phyloP scores from a whole-genome alignment of 176 grass and related monocot genomes.

The Ananas comosus region DNA sequence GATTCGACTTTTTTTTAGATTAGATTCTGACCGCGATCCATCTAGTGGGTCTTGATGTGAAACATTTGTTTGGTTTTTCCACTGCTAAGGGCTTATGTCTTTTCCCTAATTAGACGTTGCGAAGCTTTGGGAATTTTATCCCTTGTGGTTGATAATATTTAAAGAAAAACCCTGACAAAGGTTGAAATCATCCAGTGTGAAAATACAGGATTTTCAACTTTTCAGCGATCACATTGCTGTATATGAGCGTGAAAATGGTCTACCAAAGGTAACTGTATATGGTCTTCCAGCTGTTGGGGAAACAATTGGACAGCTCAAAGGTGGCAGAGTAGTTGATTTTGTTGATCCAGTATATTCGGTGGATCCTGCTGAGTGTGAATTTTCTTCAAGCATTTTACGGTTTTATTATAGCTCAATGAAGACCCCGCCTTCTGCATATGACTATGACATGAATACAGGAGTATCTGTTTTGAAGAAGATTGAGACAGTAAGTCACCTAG shows the following conservation, averaged over 20 bases:
- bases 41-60: too few relatives aligned
- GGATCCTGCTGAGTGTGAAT: conserved; percentile 48
- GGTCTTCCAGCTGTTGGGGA: conserved; percentile 50
- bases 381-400: conserved; percentile 52
- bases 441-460: conserved; percentile 79
- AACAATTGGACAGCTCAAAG: conserved; percentile 48
- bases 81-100: neutral
- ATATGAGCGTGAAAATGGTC: conserved; percentile 76
- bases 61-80: too few relatives aligned
- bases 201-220: conserved; percentile 69
- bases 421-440: conserved; percentile 62
- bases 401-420: conserved; percentile 77
- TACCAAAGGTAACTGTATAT: conserved; percentile 67
- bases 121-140: neutral
- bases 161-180: neutral
- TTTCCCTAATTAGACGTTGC: too few relatives aligned
- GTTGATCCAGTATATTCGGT: conserved; percentile 53
- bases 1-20: too few relatives aligned
- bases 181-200: conserved; percentile 53
- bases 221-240: conserved; percentile 68
- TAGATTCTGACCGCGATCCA: too few relatives aligned
- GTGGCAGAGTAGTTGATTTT: conserved; percentile 59
- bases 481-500: conserved; percentile 43
- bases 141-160: neutral
- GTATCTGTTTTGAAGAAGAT: conserved; percentile 80